These are phyloP conservation scores for Heterobasidion irregulare DNA, from an alignment of 1,284 basidiomycete genomes.

Conservation along the genomic window DNA sequence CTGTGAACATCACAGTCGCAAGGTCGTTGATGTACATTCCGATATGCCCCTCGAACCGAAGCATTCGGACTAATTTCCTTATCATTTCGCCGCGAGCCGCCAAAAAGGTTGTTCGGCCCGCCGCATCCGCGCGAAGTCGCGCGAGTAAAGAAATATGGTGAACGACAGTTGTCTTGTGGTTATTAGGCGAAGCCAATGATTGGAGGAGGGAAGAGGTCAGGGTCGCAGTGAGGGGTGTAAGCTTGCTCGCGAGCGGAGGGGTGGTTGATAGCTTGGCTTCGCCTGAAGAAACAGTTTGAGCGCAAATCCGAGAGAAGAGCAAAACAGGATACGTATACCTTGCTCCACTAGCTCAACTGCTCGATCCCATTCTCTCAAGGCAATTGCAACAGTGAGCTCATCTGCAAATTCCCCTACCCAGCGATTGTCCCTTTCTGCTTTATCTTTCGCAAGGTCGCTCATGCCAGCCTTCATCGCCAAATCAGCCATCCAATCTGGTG, in stretches of 20 bases:
- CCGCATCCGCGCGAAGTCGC: slow-evolving; percentile 70
- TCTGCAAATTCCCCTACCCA: slow-evolving; percentile 92
- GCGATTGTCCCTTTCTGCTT: slow-evolving; percentile 67
- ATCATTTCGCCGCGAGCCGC: slow-evolving; percentile 74
- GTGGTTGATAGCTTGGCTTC: slow-evolving; percentile 54
- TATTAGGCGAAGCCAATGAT: slow-evolving; percentile 66
- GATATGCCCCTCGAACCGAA: slow-evolving; percentile 90
- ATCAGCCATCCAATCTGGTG: slow-evolving; percentile 67
- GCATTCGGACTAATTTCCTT: slow-evolving; percentile 70
- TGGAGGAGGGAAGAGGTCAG: slow-evolving; percentile 69
- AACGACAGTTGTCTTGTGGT: slow-evolving; percentile 74
- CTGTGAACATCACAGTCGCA: slow-evolving; percentile 78
- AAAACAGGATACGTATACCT: slow-evolving; percentile 34
- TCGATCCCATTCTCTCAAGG: slow-evolving; percentile 82
- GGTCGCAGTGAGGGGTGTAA: slow-evolving; percentile 61
- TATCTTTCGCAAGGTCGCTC: slow-evolving; percentile 52
- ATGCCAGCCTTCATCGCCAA: slow-evolving; percentile 49
- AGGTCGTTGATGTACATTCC: slow-evolving; percentile 75
- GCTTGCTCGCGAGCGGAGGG: slow-evolving; percentile 47
- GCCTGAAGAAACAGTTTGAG: slow-evolving; percentile 28
- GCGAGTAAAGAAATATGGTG: slow-evolving; percentile 66
- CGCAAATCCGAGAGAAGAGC: neutral
- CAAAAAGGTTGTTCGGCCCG: slow-evolving; percentile 81
- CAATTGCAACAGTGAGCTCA: slow-evolving; percentile 86
- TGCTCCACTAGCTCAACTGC: slow-evolving; percentile 81